Percentiles rank a stretch among this genome's conserved stretches.
These are phyloP conservation scores for Escallonia rubra DNA, from an alignment of 129 eudicot species.

Conservation along the genomic window DNA sequence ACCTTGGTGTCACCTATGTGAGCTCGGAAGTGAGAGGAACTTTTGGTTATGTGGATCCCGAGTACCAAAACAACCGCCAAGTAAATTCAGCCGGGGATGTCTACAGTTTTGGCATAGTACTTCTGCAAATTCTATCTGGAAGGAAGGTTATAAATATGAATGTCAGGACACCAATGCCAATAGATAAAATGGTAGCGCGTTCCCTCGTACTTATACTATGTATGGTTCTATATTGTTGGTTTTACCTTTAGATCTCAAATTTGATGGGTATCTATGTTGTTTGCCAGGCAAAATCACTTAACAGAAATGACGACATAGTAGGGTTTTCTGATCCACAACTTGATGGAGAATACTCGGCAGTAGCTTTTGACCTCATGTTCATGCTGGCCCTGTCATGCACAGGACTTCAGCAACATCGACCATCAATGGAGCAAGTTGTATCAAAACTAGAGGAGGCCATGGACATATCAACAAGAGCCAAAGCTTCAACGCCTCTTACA, in stretches of 20 bases:
- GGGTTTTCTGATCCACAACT: slow-evolving; percentile 56
- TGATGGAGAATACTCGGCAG: slow-evolving; percentile 39
- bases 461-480: slow-evolving; percentile 32
- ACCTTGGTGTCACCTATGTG: slow-evolving; percentile 42
- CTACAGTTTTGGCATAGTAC: slow-evolving; percentile 61
- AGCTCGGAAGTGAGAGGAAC: slow-evolving; percentile 80
- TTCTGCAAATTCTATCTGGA: slow-evolving; percentile 62
- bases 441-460: slow-evolving; percentile 43
- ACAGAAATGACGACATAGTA: slow-evolving; percentile 29
- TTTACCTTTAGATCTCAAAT: not conserved
- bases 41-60: slow-evolving; percentile 69
- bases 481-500: slow-evolving; percentile 24
- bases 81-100: slow-evolving; percentile 60
- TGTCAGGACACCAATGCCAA: slow-evolving; percentile 47
- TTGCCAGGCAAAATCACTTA: slow-evolving; percentile 52
- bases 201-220: not conserved
- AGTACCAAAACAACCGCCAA: slow-evolving; percentile 44
- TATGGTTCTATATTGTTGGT: not conserved
- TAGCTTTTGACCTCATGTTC: slow-evolving; percentile 39
- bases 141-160: slow-evolving; percentile 60
- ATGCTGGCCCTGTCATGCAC: slow-evolving; percentile 55
- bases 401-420: slow-evolving; percentile 36
- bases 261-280: not conserved
- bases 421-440: slow-evolving; percentile 49
- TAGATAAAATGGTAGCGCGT: slow-evolving; percentile 41